Base-by-base conservation (phyloP, 257 asterid species). In the Solanum ossicruentum region DNA sequence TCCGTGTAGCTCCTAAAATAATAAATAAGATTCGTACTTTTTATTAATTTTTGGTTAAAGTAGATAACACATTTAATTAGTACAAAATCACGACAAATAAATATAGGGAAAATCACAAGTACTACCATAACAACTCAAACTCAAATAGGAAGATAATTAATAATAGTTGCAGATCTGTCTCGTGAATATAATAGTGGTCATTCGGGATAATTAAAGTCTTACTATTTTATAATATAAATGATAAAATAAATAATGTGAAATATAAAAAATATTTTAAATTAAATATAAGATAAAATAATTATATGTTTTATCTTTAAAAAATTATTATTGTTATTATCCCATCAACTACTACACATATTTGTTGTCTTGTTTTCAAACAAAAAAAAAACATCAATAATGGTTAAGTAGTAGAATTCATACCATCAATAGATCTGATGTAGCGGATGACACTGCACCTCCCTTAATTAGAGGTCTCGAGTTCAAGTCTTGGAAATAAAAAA, bases 391-490 rank as follows among this genome's bases (percentile, higher is more conserved):
- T 7, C 58, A 49, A 47, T 52, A 39, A 49, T 73, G 81, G 47
- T 75, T 7, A 16, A 75, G 58, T 73, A 28, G 32, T 2, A 28
- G 32, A 28, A 28, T 28, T 2, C 32, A 28, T 28, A 36, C 39
- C 6, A 36, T 6, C 39, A 36, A 36, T 3, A 6, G 0, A 36
- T 36, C 0, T 36, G 39, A 0, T 36, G 39, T 4, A 36, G 6
- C 39, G 39, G 39, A 36, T 36, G 6, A 0, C 6, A 0, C 0
- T 36, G 6, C 6, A 3, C 6, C 6, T 36, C 0, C 6, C 1
- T 36, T 36, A 36, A 36, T 3, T 6, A 36, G 6, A 36, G 6
- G 1, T 36, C 6, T 36, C 6, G 6, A 36, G 0, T 36, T 36
- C 5, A 36, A 36, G 6, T 0, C 6, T 2, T 36, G 39, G 0